Evolutionary conservation across 495 filamentous ascomycete genomes (phyloP).

Genomic region (Poronia punctata): DNA sequence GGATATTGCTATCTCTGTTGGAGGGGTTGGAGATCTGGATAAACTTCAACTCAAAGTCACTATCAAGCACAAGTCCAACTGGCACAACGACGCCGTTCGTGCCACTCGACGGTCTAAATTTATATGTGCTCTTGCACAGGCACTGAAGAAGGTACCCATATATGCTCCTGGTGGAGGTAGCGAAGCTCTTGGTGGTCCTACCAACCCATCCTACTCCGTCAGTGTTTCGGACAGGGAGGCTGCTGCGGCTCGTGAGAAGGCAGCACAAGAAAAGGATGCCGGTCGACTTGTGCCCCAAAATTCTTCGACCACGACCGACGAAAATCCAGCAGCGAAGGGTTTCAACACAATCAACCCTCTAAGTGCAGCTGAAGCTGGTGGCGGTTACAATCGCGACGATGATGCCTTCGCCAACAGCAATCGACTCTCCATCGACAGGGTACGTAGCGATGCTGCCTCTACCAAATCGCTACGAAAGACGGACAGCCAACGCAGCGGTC

Average conservation of each 20-base stretch:
- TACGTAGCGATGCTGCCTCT: slow-evolving; percentile 17
- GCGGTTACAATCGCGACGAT: slow-evolving; percentile 33
- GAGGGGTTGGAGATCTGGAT: slow-evolving; percentile 77
- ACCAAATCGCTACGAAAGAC: slow-evolving; percentile 22
- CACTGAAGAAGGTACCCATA: slow-evolving; percentile 81
- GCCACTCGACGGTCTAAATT: slow-evolving; percentile 85
- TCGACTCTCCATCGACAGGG: slow-evolving; percentile 24
- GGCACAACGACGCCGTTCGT: slow-evolving; percentile 84
- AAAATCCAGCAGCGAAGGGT: slow-evolving; percentile 27
- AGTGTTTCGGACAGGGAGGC: slow-evolving; percentile 59
- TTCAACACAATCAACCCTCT: slow-evolving; percentile 34
- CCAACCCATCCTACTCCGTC: slow-evolving; percentile 71
- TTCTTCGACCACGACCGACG: slow-evolving; percentile 12
- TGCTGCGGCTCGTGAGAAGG: slow-evolving; percentile 50
- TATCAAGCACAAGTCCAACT: slow-evolving; percentile 92
- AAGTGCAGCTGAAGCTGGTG: slow-evolving; percentile 30
- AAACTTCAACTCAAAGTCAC: slow-evolving; percentile 77
- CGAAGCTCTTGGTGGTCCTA: slow-evolving; percentile 57
- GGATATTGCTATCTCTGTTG: slow-evolving; percentile 69
- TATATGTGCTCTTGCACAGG: slow-evolving; percentile 86
- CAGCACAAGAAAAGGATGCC: slow-evolving; percentile 53
- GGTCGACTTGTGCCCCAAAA: slow-evolving; percentile 51
- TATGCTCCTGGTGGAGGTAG: slow-evolving; percentile 69
- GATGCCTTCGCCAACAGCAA: slow-evolving; percentile 29
- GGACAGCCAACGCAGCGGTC: slow-evolving; percentile 35